Evolutionary conservation across 2,329 filamentous ascomycete genomes (phyloP).

Genomic region (Hymenoscyphus linearis): DNA sequence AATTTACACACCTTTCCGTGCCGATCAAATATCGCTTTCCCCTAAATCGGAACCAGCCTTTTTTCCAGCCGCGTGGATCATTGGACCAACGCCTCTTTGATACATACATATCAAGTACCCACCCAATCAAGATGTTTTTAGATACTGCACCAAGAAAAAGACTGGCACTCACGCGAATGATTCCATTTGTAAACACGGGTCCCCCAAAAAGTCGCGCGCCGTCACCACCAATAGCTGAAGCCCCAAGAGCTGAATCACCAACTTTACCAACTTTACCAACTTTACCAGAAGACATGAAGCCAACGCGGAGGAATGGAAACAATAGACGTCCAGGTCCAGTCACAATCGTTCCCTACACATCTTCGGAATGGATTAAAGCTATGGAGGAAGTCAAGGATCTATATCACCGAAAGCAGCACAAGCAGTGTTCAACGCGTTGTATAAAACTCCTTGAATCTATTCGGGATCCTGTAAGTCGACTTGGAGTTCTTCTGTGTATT

Average conservation of each 20-base stretch:
- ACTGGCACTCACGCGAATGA: slow-evolving; percentile 15
- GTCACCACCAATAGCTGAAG: slow-evolving; percentile 4
- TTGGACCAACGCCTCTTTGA: background rate
- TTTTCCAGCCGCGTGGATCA: background rate
- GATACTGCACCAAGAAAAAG: slow-evolving; percentile 9
- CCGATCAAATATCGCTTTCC: background rate
- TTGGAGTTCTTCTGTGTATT: background rate
- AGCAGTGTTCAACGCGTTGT: slow-evolving; percentile 28
- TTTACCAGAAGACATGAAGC: too few relatives aligned
- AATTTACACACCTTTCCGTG: background rate
- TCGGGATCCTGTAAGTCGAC: slow-evolving; percentile 26
- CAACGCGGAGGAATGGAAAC: slow-evolving; percentile 3
- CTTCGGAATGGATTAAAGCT: slow-evolving; percentile 26
- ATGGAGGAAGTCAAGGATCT: slow-evolving; percentile 30
- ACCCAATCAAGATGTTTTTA: background rate
- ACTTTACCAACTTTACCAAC: slow-evolving; percentile 7
- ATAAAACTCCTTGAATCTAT: slow-evolving; percentile 27
- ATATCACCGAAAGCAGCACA: slow-evolving; percentile 28
- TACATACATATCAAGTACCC: slow-evolving; percentile 1
- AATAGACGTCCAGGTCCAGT: slow-evolving; percentile 17
- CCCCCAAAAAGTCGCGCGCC: slow-evolving; percentile 5
- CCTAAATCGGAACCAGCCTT: background rate
- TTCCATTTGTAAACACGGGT: slow-evolving; percentile 17
- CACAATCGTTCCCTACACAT: slow-evolving; percentile 23
- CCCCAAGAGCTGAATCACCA: slow-evolving; percentile 9